Base-by-base conservation (phyloP, 2,329 filamentous ascomycete species). In the Aspergillus costaricaensis region DNA sequence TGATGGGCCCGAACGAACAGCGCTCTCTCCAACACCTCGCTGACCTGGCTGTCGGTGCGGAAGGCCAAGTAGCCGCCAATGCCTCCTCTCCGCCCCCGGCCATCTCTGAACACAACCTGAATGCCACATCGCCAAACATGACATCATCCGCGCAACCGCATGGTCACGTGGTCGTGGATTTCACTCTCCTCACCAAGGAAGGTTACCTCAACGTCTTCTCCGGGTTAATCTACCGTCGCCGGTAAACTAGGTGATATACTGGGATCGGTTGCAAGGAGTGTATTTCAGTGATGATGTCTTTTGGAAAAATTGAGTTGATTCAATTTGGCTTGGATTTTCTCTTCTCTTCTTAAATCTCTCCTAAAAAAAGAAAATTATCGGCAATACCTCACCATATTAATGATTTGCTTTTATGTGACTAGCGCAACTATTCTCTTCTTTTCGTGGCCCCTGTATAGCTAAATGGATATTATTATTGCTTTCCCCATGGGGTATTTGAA, bases 21-120 rank as follows among this genome's bases (percentile, higher is more conserved):
- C 77, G 77, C 56, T 79, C 77, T 25, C 70, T 79, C 7, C 77
- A 79, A 59, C 77, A 79, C 60, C 67, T 79, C 10, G 77, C 77
- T 7, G 77, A 79, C 62, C 67, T 79, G 23, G 77, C 77, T 23
- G 77, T 79, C 25, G 77, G 76, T 2, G 77, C 76, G 5, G 77
- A 79, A 55, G 77, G 75, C 27, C 72, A 72, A 15, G 72, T 74
- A 5, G 67, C 71, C 23, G 68, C 71, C 21, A 72, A 68, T 30
- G 66, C 59, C 5, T 61, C 68, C 8, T 69, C 72, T 3, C 68
- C 74, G 0, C 72, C 73, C 1, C 70, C 72, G 2, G 65, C 68
- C 5, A 58, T 71, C 6, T 62, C 68, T 8, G 72, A 72, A 1
- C 66, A 71, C 15, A 66, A 69, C 48, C 39, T 66, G 32, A 60